Evolutionary conservation across 345 rosid species (phyloP).

Genomic region (Rhodomyrtus tomentosa): DNA sequence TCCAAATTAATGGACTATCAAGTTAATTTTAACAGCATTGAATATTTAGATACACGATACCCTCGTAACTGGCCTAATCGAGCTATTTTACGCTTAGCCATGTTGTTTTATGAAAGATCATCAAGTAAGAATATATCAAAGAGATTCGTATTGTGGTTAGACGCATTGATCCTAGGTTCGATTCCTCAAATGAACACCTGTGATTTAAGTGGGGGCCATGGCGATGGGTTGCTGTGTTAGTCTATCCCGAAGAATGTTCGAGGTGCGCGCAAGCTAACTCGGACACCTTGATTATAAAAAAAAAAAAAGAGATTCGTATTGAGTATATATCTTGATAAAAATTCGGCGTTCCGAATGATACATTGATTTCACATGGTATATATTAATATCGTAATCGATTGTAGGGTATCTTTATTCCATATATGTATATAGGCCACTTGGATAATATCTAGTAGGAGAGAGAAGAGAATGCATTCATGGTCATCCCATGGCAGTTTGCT

Average conservation of each 20-base stretch:
- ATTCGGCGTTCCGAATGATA: not conserved
- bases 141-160: not conserved
- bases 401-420: not conserved
- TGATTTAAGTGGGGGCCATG: too few relatives aligned
- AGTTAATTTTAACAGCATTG: not conserved
- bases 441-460: not conserved
- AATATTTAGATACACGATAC: not conserved
- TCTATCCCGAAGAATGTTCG: too few relatives aligned
- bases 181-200: too few relatives aligned
- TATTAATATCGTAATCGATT: not conserved
- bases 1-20: not conserved
- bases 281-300: too few relatives aligned
- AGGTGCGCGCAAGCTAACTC: too few relatives aligned
- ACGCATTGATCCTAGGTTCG: too few relatives aligned
- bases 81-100: not conserved
- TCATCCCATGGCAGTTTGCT: not conserved
- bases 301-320: not conserved
- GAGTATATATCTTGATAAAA: too few relatives aligned
- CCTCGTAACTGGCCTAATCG: not conserved
- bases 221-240: too few relatives aligned
- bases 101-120: not conserved
- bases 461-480: not conserved
- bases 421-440: not conserved
- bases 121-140: not conserved
- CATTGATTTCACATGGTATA: not conserved